Percentiles rank a stretch among this genome's conserved stretches.
Evolutionary conservation across 768 basidiomycete genomes (phyloP).

Genomic region (Mycena olivaceomarginata): DNA sequence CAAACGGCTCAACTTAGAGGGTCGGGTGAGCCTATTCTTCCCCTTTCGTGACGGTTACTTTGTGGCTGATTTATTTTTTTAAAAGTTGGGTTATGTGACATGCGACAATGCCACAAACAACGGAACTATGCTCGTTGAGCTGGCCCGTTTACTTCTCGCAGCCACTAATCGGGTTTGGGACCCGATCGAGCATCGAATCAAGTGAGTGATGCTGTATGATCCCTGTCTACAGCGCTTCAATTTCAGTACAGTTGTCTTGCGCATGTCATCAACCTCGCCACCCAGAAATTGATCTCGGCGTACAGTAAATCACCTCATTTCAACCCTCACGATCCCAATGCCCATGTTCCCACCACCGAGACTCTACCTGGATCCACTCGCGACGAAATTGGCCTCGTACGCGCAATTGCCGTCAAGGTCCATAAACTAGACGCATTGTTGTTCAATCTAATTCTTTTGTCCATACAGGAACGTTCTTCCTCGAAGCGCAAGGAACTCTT

Average conservation of each 20-base stretch:
- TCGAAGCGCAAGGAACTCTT: conserved; percentile 19
- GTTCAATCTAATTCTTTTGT: not conserved
- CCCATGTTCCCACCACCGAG: not conserved
- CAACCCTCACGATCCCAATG: not conserved
- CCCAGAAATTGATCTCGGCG: conserved; percentile 5
- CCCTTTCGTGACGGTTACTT: too few relatives aligned
- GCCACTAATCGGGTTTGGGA: too few relatives aligned
- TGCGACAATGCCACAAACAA: too few relatives aligned
- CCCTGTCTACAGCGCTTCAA: too few relatives aligned
- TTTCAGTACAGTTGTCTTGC: not conserved
- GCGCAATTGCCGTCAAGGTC: conserved; percentile 7
- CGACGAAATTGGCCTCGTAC: conserved; percentile 14
- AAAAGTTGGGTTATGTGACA: too few relatives aligned
- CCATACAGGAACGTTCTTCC: conserved; percentile 5
- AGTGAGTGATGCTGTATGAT: too few relatives aligned
- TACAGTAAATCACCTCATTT: conserved; percentile 22
- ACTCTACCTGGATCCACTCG: not conserved
- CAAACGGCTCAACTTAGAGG: too few relatives aligned
- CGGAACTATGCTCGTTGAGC: too few relatives aligned
- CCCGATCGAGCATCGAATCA: too few relatives aligned
- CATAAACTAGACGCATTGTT: not conserved
- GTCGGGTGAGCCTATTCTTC: too few relatives aligned
- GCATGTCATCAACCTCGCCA: conserved; percentile 14
- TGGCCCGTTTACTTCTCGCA: too few relatives aligned
- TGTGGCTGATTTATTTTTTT: too few relatives aligned